Conservation (phyloP, 2,329 filamentous ascomycete species). For the Aspergillus neotritici region DNA sequence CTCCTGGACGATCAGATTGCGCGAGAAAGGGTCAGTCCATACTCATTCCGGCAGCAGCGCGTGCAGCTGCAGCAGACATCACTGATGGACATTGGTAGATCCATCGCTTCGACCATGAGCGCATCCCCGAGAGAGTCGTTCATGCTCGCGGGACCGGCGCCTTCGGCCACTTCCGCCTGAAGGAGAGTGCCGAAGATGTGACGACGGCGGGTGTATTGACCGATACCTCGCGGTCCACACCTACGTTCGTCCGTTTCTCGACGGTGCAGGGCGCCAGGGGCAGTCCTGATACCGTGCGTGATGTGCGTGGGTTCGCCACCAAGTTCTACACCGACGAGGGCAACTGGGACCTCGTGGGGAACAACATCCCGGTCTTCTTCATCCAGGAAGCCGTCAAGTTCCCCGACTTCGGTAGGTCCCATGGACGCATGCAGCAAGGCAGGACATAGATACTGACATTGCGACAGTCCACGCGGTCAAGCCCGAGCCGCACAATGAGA, state of each 20-base stretch:
- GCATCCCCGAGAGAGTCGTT: too few relatives aligned
- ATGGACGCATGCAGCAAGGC: slow-evolving; percentile 2
- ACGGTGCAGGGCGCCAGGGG: slow-evolving; percentile 67
- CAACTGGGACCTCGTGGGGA: slow-evolving; percentile 68
- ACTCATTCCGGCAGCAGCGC: too few relatives aligned
- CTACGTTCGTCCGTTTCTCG: slow-evolving; percentile 61
- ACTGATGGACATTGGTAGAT: too few relatives aligned
- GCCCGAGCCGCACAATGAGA: slow-evolving; percentile 36
- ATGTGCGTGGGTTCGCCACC: slow-evolving; percentile 69
- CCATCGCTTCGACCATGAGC: too few relatives aligned
- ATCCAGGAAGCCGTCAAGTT: slow-evolving; percentile 73
- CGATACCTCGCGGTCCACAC: too few relatives aligned
- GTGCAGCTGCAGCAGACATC: too few relatives aligned
- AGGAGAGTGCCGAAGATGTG: too few relatives aligned
- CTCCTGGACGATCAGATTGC: too few relatives aligned
- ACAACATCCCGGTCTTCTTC: slow-evolving; percentile 67
- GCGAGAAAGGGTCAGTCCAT: too few relatives aligned
- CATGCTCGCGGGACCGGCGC: too few relatives aligned
- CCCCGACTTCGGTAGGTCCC: slow-evolving; percentile 53
- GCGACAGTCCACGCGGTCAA: slow-evolving; percentile 34
- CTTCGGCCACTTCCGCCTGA: too few relatives aligned
- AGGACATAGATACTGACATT: background rate
- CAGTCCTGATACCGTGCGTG: slow-evolving; percentile 69
- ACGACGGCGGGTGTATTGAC: too few relatives aligned
- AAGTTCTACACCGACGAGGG: slow-evolving; percentile 72